Conservation (phyloP, 75 land plant genomes). For the Ceratopteris richardii region DNA sequence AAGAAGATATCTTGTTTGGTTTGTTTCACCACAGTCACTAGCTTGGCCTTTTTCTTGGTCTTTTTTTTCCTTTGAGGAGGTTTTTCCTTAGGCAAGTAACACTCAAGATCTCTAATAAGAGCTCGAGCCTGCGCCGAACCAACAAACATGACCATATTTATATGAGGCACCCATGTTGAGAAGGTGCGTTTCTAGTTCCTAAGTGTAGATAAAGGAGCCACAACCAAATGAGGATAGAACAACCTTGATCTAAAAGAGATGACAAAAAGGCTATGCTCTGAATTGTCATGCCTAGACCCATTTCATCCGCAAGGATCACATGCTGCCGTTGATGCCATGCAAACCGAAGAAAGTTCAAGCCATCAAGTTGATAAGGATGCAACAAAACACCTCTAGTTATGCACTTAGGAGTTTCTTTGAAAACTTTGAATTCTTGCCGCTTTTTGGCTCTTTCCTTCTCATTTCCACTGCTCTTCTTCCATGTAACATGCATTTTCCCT, state of each 20-base stretch:
- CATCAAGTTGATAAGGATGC: slow-evolving; percentile 97
- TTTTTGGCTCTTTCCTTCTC: slow-evolving; percentile 51
- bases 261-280: slow-evolving; percentile 92
- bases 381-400: slow-evolving; percentile 84
- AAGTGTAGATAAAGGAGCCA: slow-evolving; percentile 91
- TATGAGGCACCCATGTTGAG: slow-evolving; percentile 96
- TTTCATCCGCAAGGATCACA: slow-evolving; percentile 98
- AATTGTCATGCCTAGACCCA: slow-evolving; percentile 97
- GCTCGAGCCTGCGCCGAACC: slow-evolving; percentile 77
- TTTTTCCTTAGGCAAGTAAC: slow-evolving; percentile 49
- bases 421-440: slow-evolving; percentile 64
- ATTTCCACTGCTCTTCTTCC: slow-evolving; percentile 29
- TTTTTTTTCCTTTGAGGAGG: slow-evolving; percentile 36
- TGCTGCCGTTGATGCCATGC: slow-evolving; percentile 91
- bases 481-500: no score
- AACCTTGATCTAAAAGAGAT: slow-evolving; percentile 66
- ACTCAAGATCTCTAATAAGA: slow-evolving; percentile 75
- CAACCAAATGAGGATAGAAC: slow-evolving; percentile 68
- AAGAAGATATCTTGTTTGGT: slow-evolving; percentile 87
- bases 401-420: slow-evolving; percentile 72
- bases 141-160: slow-evolving; percentile 86
- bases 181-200: slow-evolving; percentile 99
- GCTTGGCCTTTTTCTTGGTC: slow-evolving; percentile 45
- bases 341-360: slow-evolving; percentile 86
- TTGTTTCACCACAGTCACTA: slow-evolving; percentile 12